Conservation (phyloP, 75 land plant species). For the Pinus albicaulis region DNA sequence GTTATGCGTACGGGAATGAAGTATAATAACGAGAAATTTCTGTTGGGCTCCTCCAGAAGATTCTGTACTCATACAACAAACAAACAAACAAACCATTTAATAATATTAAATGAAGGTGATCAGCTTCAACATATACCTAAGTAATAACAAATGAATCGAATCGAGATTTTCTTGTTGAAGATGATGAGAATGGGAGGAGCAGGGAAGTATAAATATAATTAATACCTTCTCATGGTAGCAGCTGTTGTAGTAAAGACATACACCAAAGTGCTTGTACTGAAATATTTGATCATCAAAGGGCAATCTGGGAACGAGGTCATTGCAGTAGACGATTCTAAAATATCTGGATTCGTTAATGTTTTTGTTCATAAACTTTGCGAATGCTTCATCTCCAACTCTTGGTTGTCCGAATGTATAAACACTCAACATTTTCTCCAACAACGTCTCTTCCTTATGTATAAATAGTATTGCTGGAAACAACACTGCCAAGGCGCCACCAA, state of each 20-base stretch:
- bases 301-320: slow-evolving; percentile 49
- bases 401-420: no score
- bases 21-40: slow-evolving; percentile 30
- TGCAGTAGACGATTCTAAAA: slow-evolving; percentile 4
- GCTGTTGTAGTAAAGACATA: slow-evolving; percentile 48
- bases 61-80: no score
- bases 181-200: background rate
- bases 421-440: no score
- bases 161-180: background rate
- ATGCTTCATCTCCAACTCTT: no score
- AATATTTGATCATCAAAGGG: slow-evolving; percentile 50
- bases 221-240: slow-evolving; percentile 9
- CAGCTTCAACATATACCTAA: no score
- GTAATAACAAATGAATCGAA: no score
- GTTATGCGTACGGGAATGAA: slow-evolving; percentile 18
- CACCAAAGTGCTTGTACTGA: slow-evolving; percentile 49
- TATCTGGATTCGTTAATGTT: background rate
- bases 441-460: no score
- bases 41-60: slow-evolving; percentile 57
- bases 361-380: no score
- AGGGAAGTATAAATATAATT: no score
- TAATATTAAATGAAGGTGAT: background rate
- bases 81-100: background rate
- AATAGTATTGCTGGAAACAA: no score
- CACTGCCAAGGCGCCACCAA: no score